These are phyloP conservation scores for Scutellaria minor DNA, from an alignment of 257 asterid genomes.

Conservation along the genomic window DNA sequence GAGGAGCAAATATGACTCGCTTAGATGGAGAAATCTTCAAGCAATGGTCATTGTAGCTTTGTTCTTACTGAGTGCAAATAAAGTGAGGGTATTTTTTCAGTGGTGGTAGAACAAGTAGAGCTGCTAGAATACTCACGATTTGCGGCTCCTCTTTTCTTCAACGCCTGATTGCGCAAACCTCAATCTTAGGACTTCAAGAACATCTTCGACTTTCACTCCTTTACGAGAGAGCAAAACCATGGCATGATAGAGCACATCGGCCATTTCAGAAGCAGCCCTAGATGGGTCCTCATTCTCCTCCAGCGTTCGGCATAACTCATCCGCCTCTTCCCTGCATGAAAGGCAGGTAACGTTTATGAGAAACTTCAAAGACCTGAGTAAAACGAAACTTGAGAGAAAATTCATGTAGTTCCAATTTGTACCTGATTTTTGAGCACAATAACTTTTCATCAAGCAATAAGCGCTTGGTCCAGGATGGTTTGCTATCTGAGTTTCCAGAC, in stretches of 20 bases:
- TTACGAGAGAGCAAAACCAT: conserved; percentile 74
- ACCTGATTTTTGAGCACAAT: conserved; percentile 86
- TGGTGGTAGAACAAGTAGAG: not conserved
- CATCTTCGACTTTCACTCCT: conserved; percentile 79
- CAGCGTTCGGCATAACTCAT: conserved; percentile 76
- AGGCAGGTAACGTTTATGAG: not conserved
- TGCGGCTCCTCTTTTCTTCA: conserved; percentile 75
- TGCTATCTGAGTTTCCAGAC: conserved; percentile 45
- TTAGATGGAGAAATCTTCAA: too few species aligned
- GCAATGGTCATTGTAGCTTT: too few species aligned
- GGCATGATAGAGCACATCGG: conserved; percentile 77
- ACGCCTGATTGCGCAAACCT: conserved; percentile 84
- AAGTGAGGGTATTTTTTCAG: too few species aligned
- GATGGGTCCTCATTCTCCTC: conserved; percentile 75
- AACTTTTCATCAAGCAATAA: conserved; percentile 61
- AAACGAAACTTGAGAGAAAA: too few species aligned
- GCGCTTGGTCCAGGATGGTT: conserved; percentile 86
- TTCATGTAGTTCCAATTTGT: too few species aligned
- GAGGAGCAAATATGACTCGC: too few species aligned
- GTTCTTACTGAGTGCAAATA: too few species aligned
- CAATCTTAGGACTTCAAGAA: conserved; percentile 65
- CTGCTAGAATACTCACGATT: conserved; percentile 29
- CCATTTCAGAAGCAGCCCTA: conserved; percentile 82
- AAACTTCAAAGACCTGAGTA: not conserved
- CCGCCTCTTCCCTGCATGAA: conserved; percentile 78